Conservation (phyloP, 2,329 filamentous ascomycete genomes). For the Ophiostoma australiae region DNA sequence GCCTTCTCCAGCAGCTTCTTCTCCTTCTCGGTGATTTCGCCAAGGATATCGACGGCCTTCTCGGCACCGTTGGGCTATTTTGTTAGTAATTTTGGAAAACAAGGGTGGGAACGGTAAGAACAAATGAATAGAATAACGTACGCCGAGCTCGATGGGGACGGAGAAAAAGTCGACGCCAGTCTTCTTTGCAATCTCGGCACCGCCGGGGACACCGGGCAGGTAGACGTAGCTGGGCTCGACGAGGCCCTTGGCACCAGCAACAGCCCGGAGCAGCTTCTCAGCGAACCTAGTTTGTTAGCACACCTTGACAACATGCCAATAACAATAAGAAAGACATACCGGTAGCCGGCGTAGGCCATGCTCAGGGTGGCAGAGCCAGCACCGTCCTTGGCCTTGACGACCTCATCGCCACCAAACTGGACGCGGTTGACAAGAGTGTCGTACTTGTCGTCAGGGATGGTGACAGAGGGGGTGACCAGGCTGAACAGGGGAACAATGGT, state of each 20-base stretch:
- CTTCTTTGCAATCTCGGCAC: constrained; percentile 77
- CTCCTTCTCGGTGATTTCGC: constrained; percentile 75
- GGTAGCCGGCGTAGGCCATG: constrained; percentile 90
- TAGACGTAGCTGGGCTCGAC: constrained; percentile 95
- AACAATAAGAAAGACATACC: constrained; percentile 46
- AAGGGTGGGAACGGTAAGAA: constrained; percentile 13
- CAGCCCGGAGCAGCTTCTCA: constrained; percentile 85
- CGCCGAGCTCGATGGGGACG: constrained; percentile 89
- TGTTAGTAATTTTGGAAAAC: constrained; percentile 30
- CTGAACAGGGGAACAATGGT: constrained; percentile 98
- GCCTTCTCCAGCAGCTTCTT: constrained; percentile 75
- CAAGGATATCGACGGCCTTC: constrained; percentile 77
- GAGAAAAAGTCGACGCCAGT: constrained; percentile 93
- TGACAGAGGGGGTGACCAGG: constrained; percentile 73
- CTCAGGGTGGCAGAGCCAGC: constrained; percentile 77
- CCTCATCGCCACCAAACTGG: constrained; percentile 95
- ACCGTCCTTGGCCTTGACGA: constrained; percentile 81
- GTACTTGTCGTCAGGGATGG: constrained; percentile 84
- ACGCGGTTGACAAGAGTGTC: constrained; percentile 88
- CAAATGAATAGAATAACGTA: constrained; percentile 51
- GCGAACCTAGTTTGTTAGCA: constrained; percentile 62
- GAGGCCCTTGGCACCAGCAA: constrained; percentile 84
- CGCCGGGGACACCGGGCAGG: constrained; percentile 81
- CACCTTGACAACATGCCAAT: neutral
- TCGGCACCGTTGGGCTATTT: constrained; percentile 72